Percentiles rank a stretch among this genome's conserved stretches.
Conservation (phyloP, 352 stramenopile species). For the Pythium aquatile region DNA sequence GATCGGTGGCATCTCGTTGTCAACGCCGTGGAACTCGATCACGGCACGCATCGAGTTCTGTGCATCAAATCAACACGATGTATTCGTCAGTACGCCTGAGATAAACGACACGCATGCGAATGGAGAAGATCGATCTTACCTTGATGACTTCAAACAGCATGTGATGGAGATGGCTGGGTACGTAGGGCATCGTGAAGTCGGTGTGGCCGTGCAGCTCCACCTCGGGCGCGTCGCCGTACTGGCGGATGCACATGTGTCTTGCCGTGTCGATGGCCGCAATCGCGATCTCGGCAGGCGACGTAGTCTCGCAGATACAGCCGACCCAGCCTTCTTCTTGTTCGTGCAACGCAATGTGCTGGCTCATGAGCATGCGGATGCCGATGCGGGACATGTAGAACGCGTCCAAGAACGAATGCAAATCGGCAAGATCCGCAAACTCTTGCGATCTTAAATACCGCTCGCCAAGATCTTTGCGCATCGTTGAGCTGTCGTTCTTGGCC, state of each 20-base stretch:
- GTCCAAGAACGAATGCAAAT: slow-evolving; percentile 98
- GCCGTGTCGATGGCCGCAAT: slow-evolving; percentile 97
- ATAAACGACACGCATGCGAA: not conserved
- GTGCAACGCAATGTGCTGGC: slow-evolving; percentile 97
- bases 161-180: slow-evolving; percentile 95
- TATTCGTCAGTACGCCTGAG: not conserved
- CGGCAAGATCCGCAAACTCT: slow-evolving; percentile 89
- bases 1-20: slow-evolving; percentile 98
- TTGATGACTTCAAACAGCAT: slow-evolving; percentile 99
- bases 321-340: slow-evolving; percentile 87
- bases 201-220: slow-evolving; percentile 97
- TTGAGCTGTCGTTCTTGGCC: slow-evolving; percentile 32
- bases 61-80: not conserved
- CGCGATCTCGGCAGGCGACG: slow-evolving; percentile 95
- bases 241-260: slow-evolving; percentile 98
- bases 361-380: slow-evolving; percentile 99
- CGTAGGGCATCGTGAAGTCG: slow-evolving; percentile 99
- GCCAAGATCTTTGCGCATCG: slow-evolving; percentile 49
- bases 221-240: slow-evolving; percentile 98
- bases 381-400: slow-evolving; percentile 99
- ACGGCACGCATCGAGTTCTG: slow-evolving; percentile 98
- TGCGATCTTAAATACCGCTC: slow-evolving; percentile 72
- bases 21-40: slow-evolving; percentile 96
- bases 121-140: slow-evolving; percentile 17
- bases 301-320: slow-evolving; percentile 95